Evolutionary conservation across 257 asterid species (phyloP).

Genomic region (Rauvolfia tetraphylla): DNA sequence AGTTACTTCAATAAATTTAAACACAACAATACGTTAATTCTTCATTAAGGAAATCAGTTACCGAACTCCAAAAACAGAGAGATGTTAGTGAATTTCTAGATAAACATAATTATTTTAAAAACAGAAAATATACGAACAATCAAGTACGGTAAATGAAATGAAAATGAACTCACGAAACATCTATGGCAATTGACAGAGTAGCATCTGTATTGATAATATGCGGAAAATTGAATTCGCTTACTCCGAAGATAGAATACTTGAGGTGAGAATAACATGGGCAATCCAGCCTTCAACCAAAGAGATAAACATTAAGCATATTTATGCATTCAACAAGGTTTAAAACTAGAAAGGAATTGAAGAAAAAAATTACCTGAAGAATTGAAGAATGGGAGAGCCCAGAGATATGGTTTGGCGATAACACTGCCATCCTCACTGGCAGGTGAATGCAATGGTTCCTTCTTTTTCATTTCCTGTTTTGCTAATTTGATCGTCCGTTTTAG

Average conservation of each 20-base stretch:
- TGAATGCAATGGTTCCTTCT: no score
- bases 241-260: background rate
- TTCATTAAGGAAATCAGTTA: background rate
- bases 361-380: background rate
- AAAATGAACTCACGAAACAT: background rate
- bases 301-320: background rate
- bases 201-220: background rate
- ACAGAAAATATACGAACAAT: background rate
- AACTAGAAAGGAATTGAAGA: no score
- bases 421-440: no score
- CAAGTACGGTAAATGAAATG: background rate
- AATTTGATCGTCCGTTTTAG: no score
- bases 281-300: background rate
- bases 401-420: no score
- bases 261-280: background rate
- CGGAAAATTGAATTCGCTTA: background rate
- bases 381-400: background rate
- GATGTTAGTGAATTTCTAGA: background rate
- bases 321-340: background rate
- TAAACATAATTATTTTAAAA: background rate
- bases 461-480: no score
- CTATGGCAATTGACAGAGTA: background rate
- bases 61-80: background rate
- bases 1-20: background rate
- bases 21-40: no score